Evolutionary conservation across 2,329 filamentous ascomycete genomes (phyloP).

Genomic region (Colletotrichum magnum): DNA sequence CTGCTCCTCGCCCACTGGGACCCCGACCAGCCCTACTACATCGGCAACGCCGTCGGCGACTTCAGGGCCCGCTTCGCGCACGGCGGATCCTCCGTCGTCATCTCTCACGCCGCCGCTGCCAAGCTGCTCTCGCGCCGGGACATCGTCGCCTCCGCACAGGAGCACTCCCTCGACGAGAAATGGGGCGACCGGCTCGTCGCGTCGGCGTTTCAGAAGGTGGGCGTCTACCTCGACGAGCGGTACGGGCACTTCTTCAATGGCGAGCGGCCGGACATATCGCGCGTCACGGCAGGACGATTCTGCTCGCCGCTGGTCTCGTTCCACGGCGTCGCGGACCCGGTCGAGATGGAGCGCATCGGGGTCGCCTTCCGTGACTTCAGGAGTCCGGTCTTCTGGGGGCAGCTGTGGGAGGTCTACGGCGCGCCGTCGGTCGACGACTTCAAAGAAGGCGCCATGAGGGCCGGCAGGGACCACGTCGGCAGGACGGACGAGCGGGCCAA

Average conservation of each 20-base stretch:
- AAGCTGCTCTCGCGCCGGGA: constrained; percentile 59
- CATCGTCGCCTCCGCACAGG: constrained; percentile 59
- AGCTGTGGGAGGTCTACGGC: constrained; percentile 65
- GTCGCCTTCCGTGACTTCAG: constrained; percentile 54
- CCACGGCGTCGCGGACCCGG: constrained; percentile 62
- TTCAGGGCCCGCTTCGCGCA: constrained; percentile 70
- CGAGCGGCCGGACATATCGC: constrained; percentile 63
- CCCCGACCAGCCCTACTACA: constrained; percentile 61
- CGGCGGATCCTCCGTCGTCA: constrained; percentile 67
- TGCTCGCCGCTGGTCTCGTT: constrained; percentile 70
- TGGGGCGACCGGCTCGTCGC: constrained; percentile 70
- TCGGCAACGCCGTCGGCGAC: constrained; percentile 71
- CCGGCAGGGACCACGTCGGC: constrained; percentile 66
- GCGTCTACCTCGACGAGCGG: constrained; percentile 68
- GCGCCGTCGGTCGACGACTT: constrained; percentile 56
- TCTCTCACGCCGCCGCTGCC: constrained; percentile 66
- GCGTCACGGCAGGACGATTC: constrained; percentile 64
- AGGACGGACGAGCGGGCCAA: constrained; percentile 59
- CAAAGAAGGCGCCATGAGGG: constrained; percentile 51
- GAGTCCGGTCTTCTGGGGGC: constrained; percentile 63
- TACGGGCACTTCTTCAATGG: constrained; percentile 71
- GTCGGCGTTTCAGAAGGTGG: constrained; percentile 66
- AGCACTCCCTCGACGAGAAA: constrained; percentile 64
- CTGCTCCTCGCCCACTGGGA: constrained; percentile 65
- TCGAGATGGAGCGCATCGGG: constrained; percentile 62